These are phyloP conservation scores for Lepidium didymum DNA, from an alignment of 345 rosid species.

Conservation along the genomic window DNA sequence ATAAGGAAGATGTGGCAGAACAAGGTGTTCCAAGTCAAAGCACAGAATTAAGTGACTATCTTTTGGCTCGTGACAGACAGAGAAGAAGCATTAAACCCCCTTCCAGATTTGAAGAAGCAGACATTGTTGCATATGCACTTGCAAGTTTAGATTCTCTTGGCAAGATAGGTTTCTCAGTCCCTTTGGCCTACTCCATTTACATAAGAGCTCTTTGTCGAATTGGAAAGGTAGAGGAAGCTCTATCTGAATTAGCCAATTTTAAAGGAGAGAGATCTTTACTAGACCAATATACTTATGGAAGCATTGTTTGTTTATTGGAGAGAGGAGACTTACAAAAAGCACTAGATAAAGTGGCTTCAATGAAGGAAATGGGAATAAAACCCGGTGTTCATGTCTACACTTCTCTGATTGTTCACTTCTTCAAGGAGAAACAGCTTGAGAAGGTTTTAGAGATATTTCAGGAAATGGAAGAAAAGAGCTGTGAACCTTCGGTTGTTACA, in stretches of 20 bases:
- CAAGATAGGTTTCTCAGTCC: slow-evolving; percentile 49
- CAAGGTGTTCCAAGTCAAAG: too few species aligned
- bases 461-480: slow-evolving; percentile 46
- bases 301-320: slow-evolving; percentile 55
- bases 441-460: slow-evolving; percentile 42
- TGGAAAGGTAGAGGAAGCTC: slow-evolving; percentile 64
- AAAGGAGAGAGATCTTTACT: slow-evolving; percentile 36
- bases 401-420: slow-evolving; percentile 56
- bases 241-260: slow-evolving; percentile 31
- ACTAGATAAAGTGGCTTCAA: slow-evolving; percentile 49
- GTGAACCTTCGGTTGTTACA: slow-evolving; percentile 57
- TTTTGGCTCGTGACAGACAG: too few species aligned
- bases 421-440: slow-evolving; percentile 51
- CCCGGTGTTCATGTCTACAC: slow-evolving; percentile 71
- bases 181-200: slow-evolving; percentile 50
- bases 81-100: too few species aligned
- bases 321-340: slow-evolving; percentile 53
- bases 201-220: slow-evolving; percentile 71
- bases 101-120: too few species aligned
- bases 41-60: too few species aligned
- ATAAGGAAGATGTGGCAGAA: too few species aligned
- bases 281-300: slow-evolving; percentile 48
- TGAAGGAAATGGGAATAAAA: slow-evolving; percentile 50
- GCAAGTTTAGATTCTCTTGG: slow-evolving; percentile 35
- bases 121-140: too few species aligned